Conservation (phyloP, 306 rosid genomes). For the Sicyos edulis region DNA sequence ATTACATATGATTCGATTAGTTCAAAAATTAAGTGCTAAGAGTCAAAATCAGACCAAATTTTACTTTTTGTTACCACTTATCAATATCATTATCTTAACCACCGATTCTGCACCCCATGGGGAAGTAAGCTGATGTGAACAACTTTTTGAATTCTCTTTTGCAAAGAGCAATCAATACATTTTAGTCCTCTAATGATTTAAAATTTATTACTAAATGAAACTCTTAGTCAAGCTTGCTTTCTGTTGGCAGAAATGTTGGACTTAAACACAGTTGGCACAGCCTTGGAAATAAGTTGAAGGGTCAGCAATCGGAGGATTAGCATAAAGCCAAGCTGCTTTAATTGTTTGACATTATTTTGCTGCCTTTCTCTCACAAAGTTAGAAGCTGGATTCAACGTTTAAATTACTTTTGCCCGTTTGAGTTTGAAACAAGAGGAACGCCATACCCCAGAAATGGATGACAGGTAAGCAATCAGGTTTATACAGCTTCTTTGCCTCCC, state of each 20-base stretch:
- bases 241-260: constrained; percentile 22
- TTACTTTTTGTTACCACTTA: constrained; percentile 16
- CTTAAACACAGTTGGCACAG: not conserved
- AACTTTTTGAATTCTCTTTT: constrained; percentile 5
- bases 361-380: constrained; percentile 12
- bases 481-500: constrained; percentile 13
- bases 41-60: not conserved
- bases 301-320: not conserved
- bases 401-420: constrained; percentile 6
- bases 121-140: constrained; percentile 9
- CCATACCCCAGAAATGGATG: constrained; percentile 16
- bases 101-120: constrained; percentile 17
- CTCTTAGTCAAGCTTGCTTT: constrained; percentile 14
- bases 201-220: constrained; percentile 1
- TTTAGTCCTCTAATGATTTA: not conserved
- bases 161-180: constrained; percentile 5
- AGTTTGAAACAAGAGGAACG: constrained; percentile 7
- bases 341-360: constrained; percentile 20
- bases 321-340: constrained; percentile 12
- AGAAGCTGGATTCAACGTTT: constrained; percentile 7
- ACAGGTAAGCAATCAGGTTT: constrained; percentile 18
- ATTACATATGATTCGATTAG: not conserved
- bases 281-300: constrained; percentile 17
- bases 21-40: not conserved
- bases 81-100: not conserved